phyloP scores from a whole-genome alignment of 768 basidiomycete genomes.

The Pisolithus marmoratus region DNA sequence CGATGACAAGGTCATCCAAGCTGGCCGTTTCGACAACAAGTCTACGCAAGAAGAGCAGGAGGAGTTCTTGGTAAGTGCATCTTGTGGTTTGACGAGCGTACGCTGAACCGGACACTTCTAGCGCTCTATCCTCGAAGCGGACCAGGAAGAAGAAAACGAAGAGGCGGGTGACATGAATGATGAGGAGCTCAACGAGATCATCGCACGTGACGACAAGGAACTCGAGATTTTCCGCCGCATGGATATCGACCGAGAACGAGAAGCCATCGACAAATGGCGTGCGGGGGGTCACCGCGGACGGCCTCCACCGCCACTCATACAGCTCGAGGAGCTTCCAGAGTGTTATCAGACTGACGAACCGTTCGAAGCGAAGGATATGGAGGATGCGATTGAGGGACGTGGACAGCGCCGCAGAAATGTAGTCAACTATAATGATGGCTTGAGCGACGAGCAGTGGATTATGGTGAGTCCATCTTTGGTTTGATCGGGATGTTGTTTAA shows the following conservation, averaged over 20 bases:
- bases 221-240: conserved; percentile 69
- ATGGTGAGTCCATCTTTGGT: conserved; percentile 27
- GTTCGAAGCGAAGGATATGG: conserved; percentile 60
- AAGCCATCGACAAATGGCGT: conserved; percentile 61
- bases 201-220: conserved; percentile 83
- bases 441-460: conserved; percentile 92
- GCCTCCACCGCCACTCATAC: conserved; percentile 71
- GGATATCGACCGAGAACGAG: conserved; percentile 75
- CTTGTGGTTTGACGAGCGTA: conserved; percentile 2
- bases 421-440: conserved; percentile 90
- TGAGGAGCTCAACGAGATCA: conserved; percentile 90
- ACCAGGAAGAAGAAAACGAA: conserved; percentile 86
- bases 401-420: conserved; percentile 79
- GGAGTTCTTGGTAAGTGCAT: conserved; percentile 73
- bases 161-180: conserved; percentile 91
- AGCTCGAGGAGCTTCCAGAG: conserved; percentile 85
- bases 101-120: conserved; percentile 24
- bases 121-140: conserved; percentile 88
- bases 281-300: conserved; percentile 70
- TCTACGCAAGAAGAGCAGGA: conserved; percentile 98
- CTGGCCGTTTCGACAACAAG: conserved; percentile 98
- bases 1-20: conserved; percentile 99
- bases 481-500: not conserved
- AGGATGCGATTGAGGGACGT: conserved; percentile 59
- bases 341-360: conserved; percentile 86